Evolutionary conservation across 2,329 filamentous ascomycete genomes (phyloP), one percentile per base, ranked within the genome.

Genomic region (Colletotrichum orchidophilum): DNA sequence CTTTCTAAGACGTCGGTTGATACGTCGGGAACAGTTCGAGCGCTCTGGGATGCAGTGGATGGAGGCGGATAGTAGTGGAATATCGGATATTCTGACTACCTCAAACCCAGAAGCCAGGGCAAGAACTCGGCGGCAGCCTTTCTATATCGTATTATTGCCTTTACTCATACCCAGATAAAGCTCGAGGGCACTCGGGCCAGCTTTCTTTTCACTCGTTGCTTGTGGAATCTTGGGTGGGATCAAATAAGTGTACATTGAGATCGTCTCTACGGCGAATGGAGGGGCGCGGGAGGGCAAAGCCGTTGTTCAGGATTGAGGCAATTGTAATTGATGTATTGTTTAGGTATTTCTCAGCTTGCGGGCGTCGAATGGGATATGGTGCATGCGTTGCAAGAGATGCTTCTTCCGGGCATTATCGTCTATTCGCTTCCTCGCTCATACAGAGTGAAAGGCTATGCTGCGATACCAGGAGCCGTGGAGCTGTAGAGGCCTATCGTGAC

Each of bases 1-100:
- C 87, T 73, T 81, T 87, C 74, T 87, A 82, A 80, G 63, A 29
- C 46, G 21, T 24, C 21, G 26, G 27, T 29, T 11, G 39, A 1
- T 15, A 4, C 39, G 13, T 53, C 21, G 39, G 39, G 39, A n/a
- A 18, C 39, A n/a, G n/a, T 33, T 26, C 46, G 11, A n/a, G 33
- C 15, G 21, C 21, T 49, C 12, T 50, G 7, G 27, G 58, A 15
- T n/a, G 13, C 46, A 50, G 50, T 54, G 50, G 39, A 18, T 18
- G n/a, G 26, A 27, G 12, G 18, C 11, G 54, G 49, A 26, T 18
- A 29, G 26, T 67, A 33, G 52, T 63, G 68, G 64, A 59, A 39
- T 39, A 39, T 39, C 35, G 18, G 35, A 39, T 39, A 39, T 39
- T 39, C 35, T 39, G 35, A 18, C 15, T 18, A 18, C 35, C 35